Evolutionary conservation across 75 land plant genomes (phyloP).

Genomic region (Pseudotsuga menziesii): DNA sequence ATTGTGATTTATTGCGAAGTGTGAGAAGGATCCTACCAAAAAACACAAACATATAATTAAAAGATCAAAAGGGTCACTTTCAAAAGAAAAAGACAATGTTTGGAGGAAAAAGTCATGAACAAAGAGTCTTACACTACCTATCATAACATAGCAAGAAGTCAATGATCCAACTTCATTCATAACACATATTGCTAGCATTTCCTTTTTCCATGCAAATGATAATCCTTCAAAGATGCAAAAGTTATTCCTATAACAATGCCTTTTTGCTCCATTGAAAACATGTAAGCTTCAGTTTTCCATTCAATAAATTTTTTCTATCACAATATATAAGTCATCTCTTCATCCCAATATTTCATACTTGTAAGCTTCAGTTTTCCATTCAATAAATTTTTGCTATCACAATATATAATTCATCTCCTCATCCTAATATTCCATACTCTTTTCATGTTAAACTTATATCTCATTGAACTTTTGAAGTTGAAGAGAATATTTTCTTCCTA

Average conservation of each 20-base stretch:
- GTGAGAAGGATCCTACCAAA: too few relatives aligned
- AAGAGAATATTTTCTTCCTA: too few relatives aligned
- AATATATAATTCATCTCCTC: background rate
- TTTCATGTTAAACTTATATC: background rate
- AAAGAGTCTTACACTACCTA: conserved; percentile 10
- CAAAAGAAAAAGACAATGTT: too few relatives aligned
- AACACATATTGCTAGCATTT: conserved; percentile 35
- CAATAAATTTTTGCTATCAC: background rate
- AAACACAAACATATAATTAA: too few relatives aligned
- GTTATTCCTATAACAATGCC: conserved; percentile 87
- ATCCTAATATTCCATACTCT: background rate
- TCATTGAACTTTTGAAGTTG: background rate
- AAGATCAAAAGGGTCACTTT: too few relatives aligned
- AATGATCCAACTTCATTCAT: conserved; percentile 37
- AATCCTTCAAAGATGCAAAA: conserved; percentile 31
- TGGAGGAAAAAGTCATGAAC: too few relatives aligned
- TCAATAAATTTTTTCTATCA: background rate
- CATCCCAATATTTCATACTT: too few relatives aligned
- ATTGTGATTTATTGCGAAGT: too few relatives aligned
- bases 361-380: too few relatives aligned
- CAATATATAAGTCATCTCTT: too few relatives aligned
- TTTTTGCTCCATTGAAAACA: conserved; percentile 42
- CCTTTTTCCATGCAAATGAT: conserved; percentile 46
- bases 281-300: background rate
- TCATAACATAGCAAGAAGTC: conserved; percentile 33